Evolutionary conservation across 2,329 filamentous ascomycete species (phyloP).

Genomic region (Xylariaceae sp.): DNA sequence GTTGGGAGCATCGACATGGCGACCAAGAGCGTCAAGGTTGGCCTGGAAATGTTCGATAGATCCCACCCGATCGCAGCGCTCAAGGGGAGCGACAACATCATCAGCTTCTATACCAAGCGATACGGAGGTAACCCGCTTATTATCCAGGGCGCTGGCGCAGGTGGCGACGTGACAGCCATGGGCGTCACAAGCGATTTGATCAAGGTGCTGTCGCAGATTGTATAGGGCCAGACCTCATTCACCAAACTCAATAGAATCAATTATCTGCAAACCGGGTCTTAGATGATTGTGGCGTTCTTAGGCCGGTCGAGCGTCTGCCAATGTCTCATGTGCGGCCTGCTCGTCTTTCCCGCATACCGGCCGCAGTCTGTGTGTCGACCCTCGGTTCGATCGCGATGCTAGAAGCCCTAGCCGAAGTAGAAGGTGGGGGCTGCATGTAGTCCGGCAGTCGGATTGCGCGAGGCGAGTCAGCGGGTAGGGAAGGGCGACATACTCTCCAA

Average conservation of each 20-base stretch:
- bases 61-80: conserved; percentile 89
- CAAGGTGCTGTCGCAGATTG: conserved; percentile 75
- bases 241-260: conserved; percentile 12
- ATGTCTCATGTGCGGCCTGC: conserved; percentile 16
- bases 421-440: conserved; percentile 13
- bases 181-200: conserved; percentile 91
- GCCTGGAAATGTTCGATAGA: conserved; percentile 81
- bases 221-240: conserved; percentile 34
- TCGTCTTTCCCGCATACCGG: conserved; percentile 15
- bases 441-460: conserved; percentile 23
- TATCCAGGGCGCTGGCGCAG: conserved; percentile 89
- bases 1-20: conserved; percentile 88
- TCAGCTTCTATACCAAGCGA: conserved; percentile 95
- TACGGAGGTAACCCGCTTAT: conserved; percentile 90
- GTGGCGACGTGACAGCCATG: conserved; percentile 95
- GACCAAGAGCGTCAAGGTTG: conserved; percentile 82
- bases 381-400: conserved; percentile 17
- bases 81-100: conserved; percentile 98
- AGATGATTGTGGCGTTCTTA: conserved; percentile 11
- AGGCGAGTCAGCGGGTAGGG: conserved; percentile 19
- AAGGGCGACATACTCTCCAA: conserved; percentile 41
- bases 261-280: conserved; percentile 7
- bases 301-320: conserved; percentile 11
- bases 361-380: conserved; percentile 4
- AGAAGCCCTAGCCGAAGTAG: conserved; percentile 5